Evolutionary conservation across 306 rosid species (phyloP).

Genomic region (Lathyrus tuberosus): DNA sequence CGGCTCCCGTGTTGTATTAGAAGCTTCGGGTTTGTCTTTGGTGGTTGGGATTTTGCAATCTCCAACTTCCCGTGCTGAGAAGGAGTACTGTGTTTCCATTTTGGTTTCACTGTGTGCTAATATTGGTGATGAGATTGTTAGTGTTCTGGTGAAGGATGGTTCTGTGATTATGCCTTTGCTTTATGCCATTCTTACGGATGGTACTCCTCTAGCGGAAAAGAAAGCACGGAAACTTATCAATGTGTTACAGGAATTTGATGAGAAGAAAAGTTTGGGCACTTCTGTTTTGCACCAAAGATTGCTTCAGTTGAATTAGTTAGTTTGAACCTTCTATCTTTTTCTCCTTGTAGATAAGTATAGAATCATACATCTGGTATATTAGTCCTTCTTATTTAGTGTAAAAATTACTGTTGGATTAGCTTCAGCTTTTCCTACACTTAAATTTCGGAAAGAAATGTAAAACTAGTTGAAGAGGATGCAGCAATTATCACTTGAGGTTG

Average conservation of each 20-base stretch:
- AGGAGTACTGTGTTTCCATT: conserved; percentile 64
- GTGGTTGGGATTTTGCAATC: conserved; percentile 39
- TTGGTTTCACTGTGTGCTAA: conserved; percentile 61
- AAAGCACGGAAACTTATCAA: conserved; percentile 63
- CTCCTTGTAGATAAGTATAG: conserved; percentile 8
- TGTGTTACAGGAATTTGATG: conserved; percentile 49
- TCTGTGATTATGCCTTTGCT: conserved; percentile 52
- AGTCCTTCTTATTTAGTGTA: not conserved
- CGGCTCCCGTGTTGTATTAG: conserved; percentile 48
- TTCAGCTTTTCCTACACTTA: conserved; percentile 9
- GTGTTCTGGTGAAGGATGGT: conserved; percentile 44
- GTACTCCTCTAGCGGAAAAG: conserved; percentile 57
- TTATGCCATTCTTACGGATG: conserved; percentile 54
- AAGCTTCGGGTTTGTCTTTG: conserved; percentile 35
- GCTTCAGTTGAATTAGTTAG: conserved; percentile 9
- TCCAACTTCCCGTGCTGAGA: conserved; percentile 30
- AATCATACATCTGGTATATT: not conserved
- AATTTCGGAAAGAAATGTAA: not conserved
- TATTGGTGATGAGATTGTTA: conserved; percentile 52
- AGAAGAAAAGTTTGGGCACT: conserved; percentile 39
- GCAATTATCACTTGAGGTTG: no score
- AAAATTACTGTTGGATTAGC: conserved; percentile 29
- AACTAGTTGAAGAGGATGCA: not conserved
- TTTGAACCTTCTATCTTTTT: conserved; percentile 1
- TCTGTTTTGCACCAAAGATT: conserved; percentile 38